Base-by-base conservation (phyloP, 1,139 yeast genomes). In the Geotrichum reessii region DNA sequence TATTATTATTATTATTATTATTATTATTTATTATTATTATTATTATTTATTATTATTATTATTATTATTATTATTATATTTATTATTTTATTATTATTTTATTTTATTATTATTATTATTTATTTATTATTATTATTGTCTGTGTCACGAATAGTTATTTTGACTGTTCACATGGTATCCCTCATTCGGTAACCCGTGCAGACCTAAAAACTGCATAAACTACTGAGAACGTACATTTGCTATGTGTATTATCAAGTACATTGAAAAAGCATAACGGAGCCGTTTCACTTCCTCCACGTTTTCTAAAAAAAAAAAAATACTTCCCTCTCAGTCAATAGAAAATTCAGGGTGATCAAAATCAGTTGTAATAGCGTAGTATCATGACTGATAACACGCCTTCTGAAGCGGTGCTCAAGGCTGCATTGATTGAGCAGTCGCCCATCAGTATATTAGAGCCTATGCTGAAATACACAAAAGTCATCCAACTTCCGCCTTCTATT, bases 381-480 rank as follows among this genome's bases (percentile, higher is more conserved):
- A 37, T 37, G 44, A 17, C 44, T n/a, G 44, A 37, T 12, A 19
- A 37, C 6, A 37, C n/a, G 44, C n/a, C 44, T 4, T 37, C 21
- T 37, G 21, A 37, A 37, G 17, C 44, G 44, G 44, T n/a, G 21
- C 44, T 17, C 8, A 37, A 37, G 7, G n/a, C 44, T 14, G 44
- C 21, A n/a, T 19, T 37, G 44, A 17, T n/a, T 37, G 44, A 37
- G 44, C 44, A 37, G 22, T 17, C 19, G 17, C 9, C 21, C 1
- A 6, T 37, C 44, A 37, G 21, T 19, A 37, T 37, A 14, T n/a
- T 19, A 12, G 96, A 95, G 1, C 97, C 97, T 0, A 73, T 78
- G 52, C 73, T 91, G 51, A 87, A 86, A 64, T 91, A 90, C 68
- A 77, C 87, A 7, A 75, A 97, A 58, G 77, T 78, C 9, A 78